phyloP scores from a whole-genome alignment of 208 protist genomes.

The Endotrypanum monterogeii region DNA sequence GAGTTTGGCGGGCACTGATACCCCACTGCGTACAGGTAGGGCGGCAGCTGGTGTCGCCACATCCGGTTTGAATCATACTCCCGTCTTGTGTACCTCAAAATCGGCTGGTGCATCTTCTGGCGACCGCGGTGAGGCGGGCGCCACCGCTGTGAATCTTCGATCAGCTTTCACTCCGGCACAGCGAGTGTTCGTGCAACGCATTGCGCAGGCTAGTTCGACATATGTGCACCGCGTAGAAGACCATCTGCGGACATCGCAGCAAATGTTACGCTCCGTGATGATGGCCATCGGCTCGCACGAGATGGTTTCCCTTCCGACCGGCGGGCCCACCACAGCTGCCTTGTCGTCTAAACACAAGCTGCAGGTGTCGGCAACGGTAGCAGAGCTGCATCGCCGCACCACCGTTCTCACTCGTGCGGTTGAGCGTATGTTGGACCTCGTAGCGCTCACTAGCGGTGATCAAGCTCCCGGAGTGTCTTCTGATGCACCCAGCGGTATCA shows the following conservation, averaged over 20 bases:
- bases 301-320: constrained; percentile 1
- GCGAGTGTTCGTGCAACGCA: constrained; percentile 38
- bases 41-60: background rate
- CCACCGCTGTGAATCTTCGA: background rate
- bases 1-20: constrained; percentile 5
- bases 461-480: background rate
- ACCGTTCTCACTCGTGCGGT: constrained; percentile 40
- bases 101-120: background rate
- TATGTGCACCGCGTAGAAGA: constrained; percentile 50
- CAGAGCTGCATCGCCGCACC: constrained; percentile 61
- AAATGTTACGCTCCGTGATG: constrained; percentile 36
- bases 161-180: constrained; percentile 12
- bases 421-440: constrained; percentile 36
- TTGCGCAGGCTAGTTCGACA: constrained; percentile 38
- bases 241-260: constrained; percentile 44
- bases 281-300: constrained; percentile 29
- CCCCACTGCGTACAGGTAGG: constrained; percentile 15
- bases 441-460: constrained; percentile 1
- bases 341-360: constrained; percentile 33
- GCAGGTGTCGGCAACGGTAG: constrained; percentile 40
- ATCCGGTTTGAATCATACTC: constrained; percentile 28
- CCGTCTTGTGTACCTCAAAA: constrained; percentile 2
- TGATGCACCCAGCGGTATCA: background rate
- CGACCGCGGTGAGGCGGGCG: background rate
- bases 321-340: constrained; percentile 14